Evolutionary conservation across 345 rosid species (phyloP), one percentile per base, ranked within the genome.

Genomic region (Linum tenue): DNA sequence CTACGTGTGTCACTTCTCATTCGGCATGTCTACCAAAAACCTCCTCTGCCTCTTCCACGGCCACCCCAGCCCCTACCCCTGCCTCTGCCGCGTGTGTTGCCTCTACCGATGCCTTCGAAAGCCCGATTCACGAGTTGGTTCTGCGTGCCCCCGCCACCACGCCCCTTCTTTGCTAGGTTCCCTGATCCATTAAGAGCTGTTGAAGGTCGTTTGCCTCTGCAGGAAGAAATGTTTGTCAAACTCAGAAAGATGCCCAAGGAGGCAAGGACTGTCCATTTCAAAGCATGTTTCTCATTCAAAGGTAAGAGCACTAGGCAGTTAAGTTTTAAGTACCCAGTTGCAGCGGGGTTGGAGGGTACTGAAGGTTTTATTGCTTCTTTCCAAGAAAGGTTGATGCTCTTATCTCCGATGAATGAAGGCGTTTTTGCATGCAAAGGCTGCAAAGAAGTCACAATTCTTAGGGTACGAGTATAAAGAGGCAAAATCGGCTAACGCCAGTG

Each of bases 101-200:
- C 84, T 61, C 92, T 81, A 43, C 90, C 90, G 74, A 94, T 78
- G 43, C 97, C 99, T 74, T 94, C 91, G 56, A 90, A 80, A 59
- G 97, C 97, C 78, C 89, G 84, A 67, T 81, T 90, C 37, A 94
- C 92, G 56, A 88, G 92, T 78, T 94, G 99, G 67, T 79, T 86
- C 64, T 72, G 92, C 67, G 82, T 31, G 44, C 51, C 51, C 2
- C 51, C 51, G 14, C 86, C 76, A 35, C 91, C 89, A n/a, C 96
- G 89, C 37, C 96, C 88, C 72, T 77, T 90, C 76, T 94, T 94
- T 37, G 75, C 79, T 3, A 48, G 59, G 71, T 82, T 84, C 65
- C 82, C 69, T 0, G 89, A 73, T 55, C 83, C 95, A 73, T 80
- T 90, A 62, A 69, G 70, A 44, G 80, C 85, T 79, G 66, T 72